Evolutionary conservation across 2,329 filamentous ascomycete species (phyloP).

Genomic region (Aspergillus sp.): DNA sequence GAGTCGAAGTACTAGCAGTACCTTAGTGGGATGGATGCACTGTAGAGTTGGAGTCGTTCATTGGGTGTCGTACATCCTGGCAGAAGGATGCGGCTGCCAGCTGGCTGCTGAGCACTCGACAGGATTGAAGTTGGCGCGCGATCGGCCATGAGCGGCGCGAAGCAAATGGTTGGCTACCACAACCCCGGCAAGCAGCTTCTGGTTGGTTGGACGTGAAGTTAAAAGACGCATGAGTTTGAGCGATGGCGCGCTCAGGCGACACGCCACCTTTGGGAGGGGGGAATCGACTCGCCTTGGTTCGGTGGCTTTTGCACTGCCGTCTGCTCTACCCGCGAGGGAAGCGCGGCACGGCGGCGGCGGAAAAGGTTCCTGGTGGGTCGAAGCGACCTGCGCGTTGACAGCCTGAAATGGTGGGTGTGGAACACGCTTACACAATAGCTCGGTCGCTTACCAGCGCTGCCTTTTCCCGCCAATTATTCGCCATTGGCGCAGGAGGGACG

Average conservation of each 20-base stretch:
- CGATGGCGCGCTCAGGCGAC: constrained; percentile 34
- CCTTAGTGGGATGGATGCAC: not conserved
- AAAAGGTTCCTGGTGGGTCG: constrained; percentile 15
- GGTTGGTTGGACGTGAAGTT: constrained; percentile 30
- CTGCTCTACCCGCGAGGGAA: constrained; percentile 24
- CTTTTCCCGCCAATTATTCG: constrained; percentile 23
- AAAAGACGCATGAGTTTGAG: constrained; percentile 24
- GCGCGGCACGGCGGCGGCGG: constrained; percentile 24
- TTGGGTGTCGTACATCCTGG: constrained; percentile 11
- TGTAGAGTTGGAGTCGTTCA: not conserved
- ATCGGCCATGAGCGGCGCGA: constrained; percentile 39
- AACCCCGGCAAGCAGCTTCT: constrained; percentile 15
- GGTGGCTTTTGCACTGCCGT: constrained; percentile 4
- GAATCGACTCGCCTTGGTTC: constrained; percentile 19
- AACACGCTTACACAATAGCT: constrained; percentile 4
- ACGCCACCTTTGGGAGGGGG: constrained; percentile 25
- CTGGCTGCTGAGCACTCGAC: constrained; percentile 24
- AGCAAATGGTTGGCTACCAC: constrained; percentile 21
- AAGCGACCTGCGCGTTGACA: constrained; percentile 7
- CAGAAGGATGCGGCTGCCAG: constrained; percentile 28
- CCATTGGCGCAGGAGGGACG: constrained; percentile 27
- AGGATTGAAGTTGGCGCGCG: constrained; percentile 38
- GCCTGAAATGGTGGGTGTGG: not conserved
- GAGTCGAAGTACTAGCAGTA: not conserved
- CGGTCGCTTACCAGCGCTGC: constrained; percentile 11